A percentile compares a stretch with the other conserved stretches of the same genome.
Evolutionary conservation across 148 eudicot species (phyloP).

Genomic region (Linanthus parryae): DNA sequence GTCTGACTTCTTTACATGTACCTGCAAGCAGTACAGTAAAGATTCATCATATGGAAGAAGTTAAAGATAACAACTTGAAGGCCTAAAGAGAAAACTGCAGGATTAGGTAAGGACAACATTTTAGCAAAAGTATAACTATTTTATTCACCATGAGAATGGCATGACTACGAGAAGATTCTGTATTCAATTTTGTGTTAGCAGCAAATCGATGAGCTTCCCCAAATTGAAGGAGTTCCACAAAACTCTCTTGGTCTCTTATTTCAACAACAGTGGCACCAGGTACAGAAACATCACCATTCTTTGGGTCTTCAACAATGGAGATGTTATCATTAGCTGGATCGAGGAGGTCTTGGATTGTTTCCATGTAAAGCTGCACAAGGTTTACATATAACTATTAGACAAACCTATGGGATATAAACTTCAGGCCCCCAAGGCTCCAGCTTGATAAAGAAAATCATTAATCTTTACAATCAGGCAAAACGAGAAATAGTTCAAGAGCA

Average conservation of each 20-base stretch:
- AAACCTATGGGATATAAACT: no score
- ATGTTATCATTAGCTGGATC: conserved; percentile 92
- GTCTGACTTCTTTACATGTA: conserved; percentile 75
- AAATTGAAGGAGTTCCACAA: conserved; percentile 65
- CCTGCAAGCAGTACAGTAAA: no score
- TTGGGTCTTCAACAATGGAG: conserved; percentile 80
- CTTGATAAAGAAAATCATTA: no score
- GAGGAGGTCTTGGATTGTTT: conserved; percentile 88
- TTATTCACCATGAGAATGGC: conserved; percentile 76
- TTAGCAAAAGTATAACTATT: no score
- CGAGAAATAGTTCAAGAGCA: no score
- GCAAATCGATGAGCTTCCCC: conserved; percentile 94
- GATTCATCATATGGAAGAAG: no score
- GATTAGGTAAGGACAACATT: no score
- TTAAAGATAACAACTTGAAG: no score
- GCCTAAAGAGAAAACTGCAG: no score
- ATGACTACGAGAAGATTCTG: conserved; percentile 96
- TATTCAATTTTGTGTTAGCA: conserved; percentile 86
- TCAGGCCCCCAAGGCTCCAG: no score
- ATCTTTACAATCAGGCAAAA: no score
- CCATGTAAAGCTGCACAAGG: conserved; percentile 89
- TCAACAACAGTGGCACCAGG: conserved; percentile 88
- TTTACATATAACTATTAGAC: no score
- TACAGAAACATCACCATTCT: conserved; percentile 88
- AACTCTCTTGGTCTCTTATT: conserved; percentile 63